Percentiles rank a stretch among this genome's conserved stretches.
Evolutionary conservation across 2,329 filamentous ascomycete species (phyloP).

Genomic region (Tolypocladium endophyticum): DNA sequence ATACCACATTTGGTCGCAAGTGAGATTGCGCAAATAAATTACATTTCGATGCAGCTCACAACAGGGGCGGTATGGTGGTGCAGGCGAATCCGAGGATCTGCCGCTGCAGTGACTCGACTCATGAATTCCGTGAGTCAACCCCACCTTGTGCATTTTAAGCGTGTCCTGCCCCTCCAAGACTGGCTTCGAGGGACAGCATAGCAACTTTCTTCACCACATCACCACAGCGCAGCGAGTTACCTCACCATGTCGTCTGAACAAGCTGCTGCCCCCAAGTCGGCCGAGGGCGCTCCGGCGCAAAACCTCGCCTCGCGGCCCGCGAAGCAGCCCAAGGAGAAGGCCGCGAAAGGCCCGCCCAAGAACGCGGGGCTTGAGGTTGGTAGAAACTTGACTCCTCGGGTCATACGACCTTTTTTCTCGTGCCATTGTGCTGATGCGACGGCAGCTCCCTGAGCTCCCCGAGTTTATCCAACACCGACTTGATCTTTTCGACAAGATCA

Average conservation of each 20-base stretch:
- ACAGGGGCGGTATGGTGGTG: not conserved
- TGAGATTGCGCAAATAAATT: not conserved
- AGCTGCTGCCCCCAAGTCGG: conserved; percentile 22
- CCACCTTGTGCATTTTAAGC: conserved; percentile 14
- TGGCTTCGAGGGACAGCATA: conserved; percentile 16
- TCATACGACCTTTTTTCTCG: conserved; percentile 23
- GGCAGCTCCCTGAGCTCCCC: conserved; percentile 40
- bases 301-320: conserved; percentile 23
- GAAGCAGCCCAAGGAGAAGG: conserved; percentile 27
- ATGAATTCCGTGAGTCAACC: conserved; percentile 20
- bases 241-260: conserved; percentile 26
- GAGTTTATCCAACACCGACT: conserved; percentile 77
- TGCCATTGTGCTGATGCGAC: conserved; percentile 10
- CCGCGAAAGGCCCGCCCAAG: conserved; percentile 38
- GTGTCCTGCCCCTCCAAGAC: conserved; percentile 21
- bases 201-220: conserved; percentile 12
- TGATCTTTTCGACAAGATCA: conserved; percentile 78
- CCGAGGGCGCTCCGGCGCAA: conserved; percentile 21
- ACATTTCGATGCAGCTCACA: not conserved
- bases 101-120: conserved; percentile 7
- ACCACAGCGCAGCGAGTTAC: conserved; percentile 7
- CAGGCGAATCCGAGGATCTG: conserved; percentile 13
- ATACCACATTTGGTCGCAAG: not conserved
- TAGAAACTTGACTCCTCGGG: conserved; percentile 7
- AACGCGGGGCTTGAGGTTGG: conserved; percentile 43